phyloP scores from a whole-genome alignment of 2,329 filamentous ascomycete species.

The Malbranchea zuffiana region DNA sequence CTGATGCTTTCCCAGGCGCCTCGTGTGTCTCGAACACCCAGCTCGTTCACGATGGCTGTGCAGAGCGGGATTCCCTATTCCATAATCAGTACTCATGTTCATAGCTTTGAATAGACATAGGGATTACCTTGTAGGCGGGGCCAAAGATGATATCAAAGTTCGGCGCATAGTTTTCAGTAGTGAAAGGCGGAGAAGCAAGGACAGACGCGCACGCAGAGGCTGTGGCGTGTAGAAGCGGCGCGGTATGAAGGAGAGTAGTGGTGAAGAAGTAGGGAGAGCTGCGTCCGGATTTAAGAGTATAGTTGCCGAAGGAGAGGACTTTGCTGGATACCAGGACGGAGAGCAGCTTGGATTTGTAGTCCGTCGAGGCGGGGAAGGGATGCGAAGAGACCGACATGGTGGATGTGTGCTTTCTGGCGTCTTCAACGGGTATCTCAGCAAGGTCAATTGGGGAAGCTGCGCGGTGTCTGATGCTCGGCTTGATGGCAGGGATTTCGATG shows the following conservation, averaged over 20 bases:
- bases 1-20: conserved; percentile 56
- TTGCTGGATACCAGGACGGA: conserved; percentile 31
- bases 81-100: no score
- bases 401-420: neutral
- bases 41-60: conserved; percentile 62
- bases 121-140: conserved; percentile 94
- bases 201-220: conserved; percentile 65
- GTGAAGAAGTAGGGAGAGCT: conserved; percentile 96
- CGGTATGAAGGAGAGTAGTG: conserved; percentile 78
- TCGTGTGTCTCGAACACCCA: conserved; percentile 55
- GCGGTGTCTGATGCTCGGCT: no score
- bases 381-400: neutral
- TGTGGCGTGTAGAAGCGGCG: conserved; percentile 64
- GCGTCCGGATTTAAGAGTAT: conserved; percentile 82
- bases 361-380: conserved; percentile 6
- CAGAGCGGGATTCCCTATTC: conserved; percentile 94
- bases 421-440: no score
- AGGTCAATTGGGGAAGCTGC: no score
- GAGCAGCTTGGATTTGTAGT: conserved; percentile 31
- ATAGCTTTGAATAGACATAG: no score
- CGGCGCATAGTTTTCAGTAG: conserved; percentile 32
- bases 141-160: conserved; percentile 79
- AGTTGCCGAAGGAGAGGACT: conserved; percentile 34
- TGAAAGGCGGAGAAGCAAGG: conserved; percentile 15
- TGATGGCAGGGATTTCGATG: no score